Percentiles rank a stretch among this genome's conserved stretches.
These are phyloP conservation scores for Colletotrichum sp. DNA, from an alignment of 2,329 filamentous ascomycete genomes.

Conservation along the genomic window DNA sequence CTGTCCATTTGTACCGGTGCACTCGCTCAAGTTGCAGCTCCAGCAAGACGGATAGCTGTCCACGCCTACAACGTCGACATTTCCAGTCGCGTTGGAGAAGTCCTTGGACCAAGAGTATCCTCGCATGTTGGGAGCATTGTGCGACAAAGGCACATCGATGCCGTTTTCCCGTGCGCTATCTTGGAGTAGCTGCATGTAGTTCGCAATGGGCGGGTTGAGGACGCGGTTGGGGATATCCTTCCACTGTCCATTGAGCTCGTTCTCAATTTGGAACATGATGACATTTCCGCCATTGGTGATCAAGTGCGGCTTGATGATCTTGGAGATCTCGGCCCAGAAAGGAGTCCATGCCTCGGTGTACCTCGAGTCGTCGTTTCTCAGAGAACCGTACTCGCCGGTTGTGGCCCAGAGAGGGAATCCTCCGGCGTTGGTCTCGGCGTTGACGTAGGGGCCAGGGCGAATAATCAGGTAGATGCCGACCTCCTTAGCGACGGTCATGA, in stretches of 20 bases:
- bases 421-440: constrained; percentile 67
- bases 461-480: constrained; percentile 46
- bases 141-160: constrained; percentile 61
- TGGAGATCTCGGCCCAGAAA: constrained; percentile 55
- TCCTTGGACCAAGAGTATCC: constrained; percentile 65
- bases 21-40: constrained; percentile 67
- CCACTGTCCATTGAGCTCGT: constrained; percentile 55
- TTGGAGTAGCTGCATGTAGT: constrained; percentile 64
- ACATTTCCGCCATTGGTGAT: constrained; percentile 64
- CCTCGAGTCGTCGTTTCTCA: constrained; percentile 56
- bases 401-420: constrained; percentile 68
- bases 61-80: constrained; percentile 58
- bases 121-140: constrained; percentile 65
- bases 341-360: constrained; percentile 60
- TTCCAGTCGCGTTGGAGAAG: constrained; percentile 59
- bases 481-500: constrained; percentile 49
- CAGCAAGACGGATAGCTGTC: constrained; percentile 64
- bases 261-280: constrained; percentile 61
- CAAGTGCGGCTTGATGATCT: constrained; percentile 55
- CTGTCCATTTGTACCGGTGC: constrained; percentile 63
- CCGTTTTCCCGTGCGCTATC: constrained; percentile 58
- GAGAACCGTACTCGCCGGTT: constrained; percentile 60
- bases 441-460: constrained; percentile 66
- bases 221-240: constrained; percentile 43
- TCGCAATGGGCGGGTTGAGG: constrained; percentile 51